Percentiles rank a stretch among this genome's conserved stretches.
Conservation (phyloP, 352 stramenopile genomes). For the Bremia lactucae region DNA sequence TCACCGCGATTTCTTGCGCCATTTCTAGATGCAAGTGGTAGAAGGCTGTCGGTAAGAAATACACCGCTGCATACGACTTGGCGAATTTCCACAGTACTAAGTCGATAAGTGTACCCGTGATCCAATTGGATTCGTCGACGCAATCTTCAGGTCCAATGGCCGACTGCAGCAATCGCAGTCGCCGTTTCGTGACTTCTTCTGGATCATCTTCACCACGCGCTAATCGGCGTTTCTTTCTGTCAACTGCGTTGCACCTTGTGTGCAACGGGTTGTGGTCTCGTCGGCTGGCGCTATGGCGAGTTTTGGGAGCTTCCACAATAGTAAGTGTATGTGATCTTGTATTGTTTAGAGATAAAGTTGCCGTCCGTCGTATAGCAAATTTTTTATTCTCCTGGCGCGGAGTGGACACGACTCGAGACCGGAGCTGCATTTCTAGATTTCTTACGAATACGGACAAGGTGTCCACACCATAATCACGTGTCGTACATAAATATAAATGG, state of each 20-base stretch:
- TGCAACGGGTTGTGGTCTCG: conserved; percentile 5
- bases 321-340: no score
- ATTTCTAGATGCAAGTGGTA: conserved; percentile 51
- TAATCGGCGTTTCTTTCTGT: conserved; percentile 11
- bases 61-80: conserved; percentile 46
- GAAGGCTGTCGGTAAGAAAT: conserved; percentile 84
- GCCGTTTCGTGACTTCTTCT: conserved; percentile 12
- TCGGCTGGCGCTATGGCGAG: no score
- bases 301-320: no score
- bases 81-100: conserved; percentile 77
- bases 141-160: conserved; percentile 46
- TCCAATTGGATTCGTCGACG: conserved; percentile 73
- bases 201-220: conserved; percentile 2
- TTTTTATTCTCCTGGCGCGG: no score
- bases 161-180: conserved; percentile 32
- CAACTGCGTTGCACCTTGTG: background rate
- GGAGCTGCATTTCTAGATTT: conserved; percentile 22
- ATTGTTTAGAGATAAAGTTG: background rate
- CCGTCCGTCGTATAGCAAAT: no score
- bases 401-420: conserved; percentile 2
- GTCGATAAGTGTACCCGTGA: conserved; percentile 79
- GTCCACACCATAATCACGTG: conserved; percentile 4
- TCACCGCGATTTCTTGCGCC: background rate
- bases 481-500: background rate
- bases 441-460: no score